These are phyloP conservation scores for Stephanodiscus triporus DNA, from an alignment of 108 stramenopile species.

Conservation along the genomic window DNA sequence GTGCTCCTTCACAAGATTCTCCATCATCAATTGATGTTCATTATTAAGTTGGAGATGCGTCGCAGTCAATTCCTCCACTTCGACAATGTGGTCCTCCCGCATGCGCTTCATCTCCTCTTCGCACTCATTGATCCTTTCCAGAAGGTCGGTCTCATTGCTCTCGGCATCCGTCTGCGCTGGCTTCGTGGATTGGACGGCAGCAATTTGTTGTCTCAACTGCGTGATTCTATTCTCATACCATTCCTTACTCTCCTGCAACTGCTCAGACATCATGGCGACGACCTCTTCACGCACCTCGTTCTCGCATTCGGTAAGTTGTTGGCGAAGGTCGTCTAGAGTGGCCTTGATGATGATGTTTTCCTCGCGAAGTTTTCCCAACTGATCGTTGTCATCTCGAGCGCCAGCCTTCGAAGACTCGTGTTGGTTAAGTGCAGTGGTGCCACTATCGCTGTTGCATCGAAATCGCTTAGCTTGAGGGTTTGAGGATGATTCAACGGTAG, in stretches of 20 bases:
- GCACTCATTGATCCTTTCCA: constrained; percentile 81
- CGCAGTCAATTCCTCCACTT: constrained; percentile 41
- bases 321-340: constrained; percentile 39
- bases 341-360: constrained; percentile 45
- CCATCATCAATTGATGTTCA: constrained; percentile 28
- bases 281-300: constrained; percentile 75
- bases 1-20: constrained; percentile 22
- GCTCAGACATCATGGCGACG: constrained; percentile 73
- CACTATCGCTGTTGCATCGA: constrained; percentile 22
- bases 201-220: constrained; percentile 51
- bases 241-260: constrained; percentile 59
- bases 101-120: constrained; percentile 87
- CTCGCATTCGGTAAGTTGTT: constrained; percentile 64
- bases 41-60: constrained; percentile 33
- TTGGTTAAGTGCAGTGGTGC: neutral
- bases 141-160: constrained; percentile 59
- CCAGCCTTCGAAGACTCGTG: neutral
- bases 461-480: constrained; percentile 33
- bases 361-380: constrained; percentile 46
- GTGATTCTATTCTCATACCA: constrained; percentile 64
- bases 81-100: constrained; percentile 58
- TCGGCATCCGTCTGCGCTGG: constrained; percentile 57
- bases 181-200: constrained; percentile 36
- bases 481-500: constrained; percentile 15
- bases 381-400: constrained; percentile 18